Evolutionary conservation across 352 stramenopile species (phyloP), one percentile per base, ranked within the genome.

Genomic region (Phytophthora nicotianae): DNA sequence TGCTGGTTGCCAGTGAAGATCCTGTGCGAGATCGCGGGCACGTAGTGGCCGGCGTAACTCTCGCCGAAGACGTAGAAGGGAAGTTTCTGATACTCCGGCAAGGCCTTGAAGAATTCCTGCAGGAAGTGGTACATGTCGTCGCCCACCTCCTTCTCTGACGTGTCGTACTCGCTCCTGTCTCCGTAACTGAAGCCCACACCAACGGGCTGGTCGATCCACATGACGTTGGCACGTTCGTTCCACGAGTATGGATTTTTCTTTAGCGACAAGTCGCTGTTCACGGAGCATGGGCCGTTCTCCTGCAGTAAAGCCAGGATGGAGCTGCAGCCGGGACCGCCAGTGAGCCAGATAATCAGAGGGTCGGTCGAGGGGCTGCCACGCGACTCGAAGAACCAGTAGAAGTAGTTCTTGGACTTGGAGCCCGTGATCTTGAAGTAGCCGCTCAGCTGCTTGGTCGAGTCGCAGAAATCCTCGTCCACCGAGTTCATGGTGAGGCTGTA

Each of bases 361-460:
- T 97, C 96, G 10, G 59, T 95, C n/a, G 70, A 62, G 0, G 93
- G 90, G 45, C 76, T 60, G 6, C 81, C 76, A 37, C 89, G 84
- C 23, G 87, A 96, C 75, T 98, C 95, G 65, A 98, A 98, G 74
- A 98, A 97, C 92, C 95, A 98, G 77, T 97, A 98, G 62, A 99
- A 99, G 65, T 98, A 96, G 70, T 98, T 90, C 76, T 98, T 98
- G 41, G 73, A 86, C 71, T 89, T 83, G 62, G 77, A 89, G 21
- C 81, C 79, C 17, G 75, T 61, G 65, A 96, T 89, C 56, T 91
- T 86, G 61, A 96, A 93, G 78, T 94, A 96, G 29, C 88, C 88
- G 51, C 81, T 90, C 35, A 91, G 58, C 52, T 90, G 80, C 70
- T 90, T 86, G 20, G 85, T 90, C n/a, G 69, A 66, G 63, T 92